Percentiles rank a stretch among this genome's conserved stretches.
These are phyloP conservation scores for Ramularia collo-cygni DNA, from an alignment of 2,329 filamentous ascomycete species.

Conservation along the genomic window DNA sequence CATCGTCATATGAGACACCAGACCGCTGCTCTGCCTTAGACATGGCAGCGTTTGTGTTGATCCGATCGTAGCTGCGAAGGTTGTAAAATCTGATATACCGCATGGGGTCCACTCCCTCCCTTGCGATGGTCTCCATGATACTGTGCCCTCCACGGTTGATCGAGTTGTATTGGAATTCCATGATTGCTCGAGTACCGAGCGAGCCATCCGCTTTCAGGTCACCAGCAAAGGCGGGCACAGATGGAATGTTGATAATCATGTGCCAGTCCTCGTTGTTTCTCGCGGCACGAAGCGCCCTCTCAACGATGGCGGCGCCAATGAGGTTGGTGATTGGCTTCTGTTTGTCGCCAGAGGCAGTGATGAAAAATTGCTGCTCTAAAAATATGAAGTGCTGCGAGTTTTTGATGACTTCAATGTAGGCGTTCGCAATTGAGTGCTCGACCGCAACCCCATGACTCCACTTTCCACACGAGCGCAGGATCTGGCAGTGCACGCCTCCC, in stretches of 20 bases:
- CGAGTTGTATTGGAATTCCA: constrained; percentile 79
- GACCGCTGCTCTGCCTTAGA: constrained; percentile 52
- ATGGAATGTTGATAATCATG: constrained; percentile 70
- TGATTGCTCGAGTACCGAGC: constrained; percentile 73
- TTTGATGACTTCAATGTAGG: constrained; percentile 90
- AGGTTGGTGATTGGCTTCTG: constrained; percentile 70
- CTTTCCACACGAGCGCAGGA: constrained; percentile 54
- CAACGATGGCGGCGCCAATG: constrained; percentile 71
- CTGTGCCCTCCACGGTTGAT: constrained; percentile 71
- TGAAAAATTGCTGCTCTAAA: constrained; percentile 99
- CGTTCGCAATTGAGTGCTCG: constrained; percentile 85
- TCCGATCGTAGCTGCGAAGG: constrained; percentile 73
- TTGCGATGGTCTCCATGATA: constrained; percentile 65
- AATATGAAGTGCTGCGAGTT: constrained; percentile 93
- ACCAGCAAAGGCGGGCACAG: constrained; percentile 75
- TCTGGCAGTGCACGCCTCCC: constrained; percentile 71
- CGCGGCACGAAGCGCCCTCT: constrained; percentile 66
- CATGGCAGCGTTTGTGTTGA: constrained; percentile 64
- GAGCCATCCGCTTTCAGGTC: constrained; percentile 67
- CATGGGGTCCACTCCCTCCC: constrained; percentile 61
- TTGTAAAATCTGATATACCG: constrained; percentile 81
- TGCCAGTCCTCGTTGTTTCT: constrained; percentile 61
- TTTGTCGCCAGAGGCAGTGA: constrained; percentile 57
- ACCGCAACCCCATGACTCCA: constrained; percentile 55
- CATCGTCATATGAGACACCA: constrained; percentile 62